phyloP scores from a whole-genome alignment of 2,329 filamentous ascomycete genomes.

The Trichoderma simmonsii region DNA sequence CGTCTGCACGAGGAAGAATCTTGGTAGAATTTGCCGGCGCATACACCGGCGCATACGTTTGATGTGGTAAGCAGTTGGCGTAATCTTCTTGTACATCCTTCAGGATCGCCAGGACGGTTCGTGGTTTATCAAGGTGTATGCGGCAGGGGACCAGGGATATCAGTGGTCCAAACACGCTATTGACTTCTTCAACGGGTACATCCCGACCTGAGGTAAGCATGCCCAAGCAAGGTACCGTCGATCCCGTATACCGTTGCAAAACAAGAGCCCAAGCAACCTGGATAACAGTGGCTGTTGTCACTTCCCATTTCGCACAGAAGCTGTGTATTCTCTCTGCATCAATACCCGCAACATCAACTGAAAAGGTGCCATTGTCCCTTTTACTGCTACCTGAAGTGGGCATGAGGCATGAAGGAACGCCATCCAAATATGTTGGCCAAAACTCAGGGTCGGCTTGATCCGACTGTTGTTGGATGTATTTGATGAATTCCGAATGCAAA shows the following conservation, averaged over 20 bases:
- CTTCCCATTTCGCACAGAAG: slow-evolving; percentile 14
- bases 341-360: not conserved
- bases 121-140: not conserved
- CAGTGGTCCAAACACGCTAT: slow-evolving; percentile 18
- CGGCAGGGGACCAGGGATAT: slow-evolving; percentile 17
- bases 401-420: too few relatives aligned
- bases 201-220: slow-evolving; percentile 19
- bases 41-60: not conserved
- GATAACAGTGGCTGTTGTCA: slow-evolving; percentile 12
- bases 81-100: not conserved
- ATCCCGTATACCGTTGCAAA: slow-evolving; percentile 5
- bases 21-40: not conserved
- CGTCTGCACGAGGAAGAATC: too few relatives aligned
- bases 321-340: not conserved
- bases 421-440: not conserved
- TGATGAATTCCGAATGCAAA: too few relatives aligned
- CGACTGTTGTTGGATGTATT: too few relatives aligned
- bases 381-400: not conserved
- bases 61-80: slow-evolving; percentile 3
- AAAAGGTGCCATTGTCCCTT: not conserved
- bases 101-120: not conserved
- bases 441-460: not conserved
- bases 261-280: slow-evolving; percentile 21
- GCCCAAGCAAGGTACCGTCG: slow-evolving; percentile 17
- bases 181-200: slow-evolving; percentile 10